Conservation (phyloP, 2,329 filamentous ascomycete species). For the Xylariaceae sp. region DNA sequence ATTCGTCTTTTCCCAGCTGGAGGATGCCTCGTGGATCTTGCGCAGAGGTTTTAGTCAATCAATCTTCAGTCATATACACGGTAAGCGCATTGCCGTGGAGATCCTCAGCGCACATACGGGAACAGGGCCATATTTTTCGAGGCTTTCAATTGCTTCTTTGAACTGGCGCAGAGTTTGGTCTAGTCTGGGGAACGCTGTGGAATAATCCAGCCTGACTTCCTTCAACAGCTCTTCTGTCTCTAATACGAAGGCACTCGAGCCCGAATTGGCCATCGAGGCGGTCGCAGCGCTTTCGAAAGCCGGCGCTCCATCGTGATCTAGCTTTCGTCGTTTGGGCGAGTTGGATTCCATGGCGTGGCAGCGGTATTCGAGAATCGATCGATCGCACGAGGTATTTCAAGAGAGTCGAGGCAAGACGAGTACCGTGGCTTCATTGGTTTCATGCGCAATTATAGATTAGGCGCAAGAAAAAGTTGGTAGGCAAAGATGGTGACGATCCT, state of each 20-base stretch:
- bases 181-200: slow-evolving; percentile 42
- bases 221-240: slow-evolving; percentile 56
- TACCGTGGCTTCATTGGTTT: neutral
- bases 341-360: slow-evolving; percentile 39
- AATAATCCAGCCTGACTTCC: slow-evolving; percentile 49
- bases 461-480: neutral
- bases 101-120: slow-evolving; percentile 38
- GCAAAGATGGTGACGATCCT: neutral
- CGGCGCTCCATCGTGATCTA: slow-evolving; percentile 36
- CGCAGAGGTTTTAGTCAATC: neutral
- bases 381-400: neutral
- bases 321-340: slow-evolving; percentile 44
- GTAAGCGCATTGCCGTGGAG: neutral
- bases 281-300: slow-evolving; percentile 38
- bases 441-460: neutral
- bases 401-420: neutral
- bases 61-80: neutral
- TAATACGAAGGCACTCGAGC: slow-evolving; percentile 50
- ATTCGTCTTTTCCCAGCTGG: slow-evolving; percentile 60
- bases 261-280: slow-evolving; percentile 34
- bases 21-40: slow-evolving; percentile 62
- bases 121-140: slow-evolving; percentile 44
- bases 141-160: slow-evolving; percentile 48
- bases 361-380: neutral
- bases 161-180: slow-evolving; percentile 46